phyloP scores from a whole-genome alignment of 2,329 filamentous ascomycete species.

The Pseudocercospora cruenta region DNA sequence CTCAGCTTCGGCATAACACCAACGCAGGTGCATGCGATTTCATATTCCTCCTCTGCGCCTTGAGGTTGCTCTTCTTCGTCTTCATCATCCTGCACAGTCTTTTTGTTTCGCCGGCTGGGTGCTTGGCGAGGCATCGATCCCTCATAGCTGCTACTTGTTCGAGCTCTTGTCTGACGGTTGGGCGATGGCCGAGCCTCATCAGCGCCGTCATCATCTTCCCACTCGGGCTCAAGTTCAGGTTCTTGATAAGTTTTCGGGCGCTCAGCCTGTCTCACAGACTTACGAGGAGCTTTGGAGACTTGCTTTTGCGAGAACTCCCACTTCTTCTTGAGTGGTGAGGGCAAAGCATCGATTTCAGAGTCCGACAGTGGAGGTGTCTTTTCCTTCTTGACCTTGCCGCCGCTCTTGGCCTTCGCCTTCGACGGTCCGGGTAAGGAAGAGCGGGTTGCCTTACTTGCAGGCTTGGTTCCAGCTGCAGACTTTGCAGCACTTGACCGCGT shows the following conservation, averaged over 20 bases:
- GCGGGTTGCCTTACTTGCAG: background rate
- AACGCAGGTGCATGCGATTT: conserved; percentile 12
- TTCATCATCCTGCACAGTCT: background rate
- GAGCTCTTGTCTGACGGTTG: background rate
- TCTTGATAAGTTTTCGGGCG: background rate
- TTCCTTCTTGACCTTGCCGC: background rate
- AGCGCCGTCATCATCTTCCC: background rate
- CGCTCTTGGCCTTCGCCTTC: background rate
- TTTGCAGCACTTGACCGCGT: background rate
- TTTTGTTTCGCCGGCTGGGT: background rate
- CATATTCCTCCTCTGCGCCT: background rate
- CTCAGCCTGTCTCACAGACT: conserved; percentile 7
- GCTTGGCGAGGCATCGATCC: background rate
- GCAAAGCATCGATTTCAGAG: background rate
- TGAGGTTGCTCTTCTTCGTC: background rate
- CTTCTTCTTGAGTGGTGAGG: background rate
- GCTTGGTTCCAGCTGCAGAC: background rate
- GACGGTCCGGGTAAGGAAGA: background rate
- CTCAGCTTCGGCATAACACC: conserved; percentile 3
- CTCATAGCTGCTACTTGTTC: conserved; percentile 8
- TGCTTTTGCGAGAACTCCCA: background rate
- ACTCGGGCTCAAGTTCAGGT: background rate
- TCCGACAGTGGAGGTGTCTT: background rate
- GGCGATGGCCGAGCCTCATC: background rate
- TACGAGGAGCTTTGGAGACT: background rate